A percentile compares a stretch with the other conserved stretches of the same genome.
Conservation (phyloP, 805 yeast genomes). For the Monosporozyma aquatica region DNA sequence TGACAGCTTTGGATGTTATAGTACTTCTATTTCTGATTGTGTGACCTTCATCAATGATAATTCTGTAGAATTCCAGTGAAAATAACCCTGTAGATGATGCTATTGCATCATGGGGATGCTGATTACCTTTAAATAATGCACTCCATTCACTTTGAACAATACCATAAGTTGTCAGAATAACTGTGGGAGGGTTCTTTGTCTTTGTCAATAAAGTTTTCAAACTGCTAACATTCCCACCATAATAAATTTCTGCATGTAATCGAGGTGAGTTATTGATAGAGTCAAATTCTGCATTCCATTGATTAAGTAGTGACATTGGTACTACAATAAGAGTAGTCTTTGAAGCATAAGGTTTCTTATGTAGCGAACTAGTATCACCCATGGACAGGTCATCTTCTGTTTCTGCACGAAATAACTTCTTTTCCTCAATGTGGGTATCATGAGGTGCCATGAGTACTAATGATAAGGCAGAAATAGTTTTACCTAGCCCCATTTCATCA, state of each 20-base stretch:
- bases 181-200: conserved; percentile 45
- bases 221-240: conserved; percentile 58
- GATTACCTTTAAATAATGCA: conserved; percentile 33
- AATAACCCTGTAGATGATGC: conserved; percentile 44
- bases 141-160: conserved; percentile 72
- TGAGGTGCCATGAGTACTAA: conserved; percentile 56
- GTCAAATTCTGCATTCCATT: conserved; percentile 79
- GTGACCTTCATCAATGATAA: conserved; percentile 87
- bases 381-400: conserved; percentile 4
- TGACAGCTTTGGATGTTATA: conserved; percentile 70
- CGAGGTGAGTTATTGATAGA: conserved; percentile 42
- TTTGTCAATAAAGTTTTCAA: conserved; percentile 38
- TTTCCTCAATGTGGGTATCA: conserved; percentile 31
- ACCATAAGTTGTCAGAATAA: conserved; percentile 81
- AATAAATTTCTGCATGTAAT: conserved; percentile 52
- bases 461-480: conserved; percentile 76
- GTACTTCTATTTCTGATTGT: conserved; percentile 72
- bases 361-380: neutral
- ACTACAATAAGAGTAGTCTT: conserved; percentile 71
- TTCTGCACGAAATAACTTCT: conserved; percentile 6
- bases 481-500: conserved; percentile 96
- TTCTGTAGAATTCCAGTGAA: conserved; percentile 63
- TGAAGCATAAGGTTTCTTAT: conserved; percentile 43
- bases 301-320: conserved; percentile 85
- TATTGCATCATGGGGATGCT: conserved; percentile 16